These are phyloP conservation scores for Mycotypha africana DNA, from an alignment of 371 early-diverging fungal species.

Conservation along the genomic window DNA sequence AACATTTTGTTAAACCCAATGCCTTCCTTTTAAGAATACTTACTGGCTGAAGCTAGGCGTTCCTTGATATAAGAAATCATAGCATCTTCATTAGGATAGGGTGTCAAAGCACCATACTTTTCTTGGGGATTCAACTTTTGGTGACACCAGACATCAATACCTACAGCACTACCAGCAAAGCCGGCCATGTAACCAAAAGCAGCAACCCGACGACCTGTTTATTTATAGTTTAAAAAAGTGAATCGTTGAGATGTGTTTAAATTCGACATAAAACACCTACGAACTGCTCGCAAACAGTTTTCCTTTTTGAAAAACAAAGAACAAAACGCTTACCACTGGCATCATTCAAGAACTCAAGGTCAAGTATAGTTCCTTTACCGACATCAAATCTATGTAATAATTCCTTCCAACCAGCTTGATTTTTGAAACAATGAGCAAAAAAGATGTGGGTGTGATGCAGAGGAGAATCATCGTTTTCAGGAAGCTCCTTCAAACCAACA, in stretches of 20 bases:
- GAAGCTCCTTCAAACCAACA: conserved; percentile 94
- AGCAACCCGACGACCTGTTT: conserved; percentile 83
- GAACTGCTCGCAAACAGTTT: too few relatives aligned
- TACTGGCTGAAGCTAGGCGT: conserved; percentile 68
- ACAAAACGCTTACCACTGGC: conserved; percentile 34
- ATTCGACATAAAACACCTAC: too few relatives aligned
- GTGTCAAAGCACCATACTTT: conserved; percentile 68
- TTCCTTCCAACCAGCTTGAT: conserved; percentile 92
- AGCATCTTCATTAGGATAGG: conserved; percentile 81
- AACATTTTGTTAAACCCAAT: too few relatives aligned
- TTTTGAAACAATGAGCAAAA: conserved; percentile 97
- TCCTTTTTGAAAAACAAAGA: conserved; percentile 13
- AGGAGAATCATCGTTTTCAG: conserved; percentile 87
- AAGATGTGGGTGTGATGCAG: conserved; percentile 95
- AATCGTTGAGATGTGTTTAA: too few relatives aligned
- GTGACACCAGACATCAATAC: conserved; percentile 90
- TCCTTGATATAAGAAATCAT: conserved; percentile 70
- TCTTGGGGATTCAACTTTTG: conserved; percentile 45
- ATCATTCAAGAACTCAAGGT: conserved; percentile 91
- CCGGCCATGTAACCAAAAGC: conserved; percentile 98
- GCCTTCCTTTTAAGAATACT: too few relatives aligned
- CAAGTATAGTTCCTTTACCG: conserved; percentile 87
- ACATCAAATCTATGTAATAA: conserved; percentile 77
- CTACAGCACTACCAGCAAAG: conserved; percentile 92
- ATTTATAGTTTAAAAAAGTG: too few relatives aligned